These are phyloP conservation scores for Didymellaceae sp. DNA, from an alignment of 2,329 filamentous ascomycete species.

Conservation along the genomic window DNA sequence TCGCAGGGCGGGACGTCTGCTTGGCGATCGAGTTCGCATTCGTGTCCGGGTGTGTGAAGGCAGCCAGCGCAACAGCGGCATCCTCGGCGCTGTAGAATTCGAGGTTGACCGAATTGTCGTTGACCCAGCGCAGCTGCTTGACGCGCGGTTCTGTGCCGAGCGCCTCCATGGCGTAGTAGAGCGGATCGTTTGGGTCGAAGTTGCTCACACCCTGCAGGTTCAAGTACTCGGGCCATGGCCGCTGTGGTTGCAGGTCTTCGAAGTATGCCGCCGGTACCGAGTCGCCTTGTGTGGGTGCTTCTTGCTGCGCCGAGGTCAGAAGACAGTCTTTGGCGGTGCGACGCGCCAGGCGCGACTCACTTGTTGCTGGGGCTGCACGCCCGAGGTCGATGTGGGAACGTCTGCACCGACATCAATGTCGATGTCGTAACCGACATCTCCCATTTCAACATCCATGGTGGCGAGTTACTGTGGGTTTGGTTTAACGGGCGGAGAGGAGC, in stretches of 20 bases:
- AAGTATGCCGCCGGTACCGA: conserved; percentile 44
- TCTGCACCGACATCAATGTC: conserved; percentile 42
- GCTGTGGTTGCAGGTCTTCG: conserved; percentile 37
- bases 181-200: conserved; percentile 80
- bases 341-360: conserved; percentile 19
- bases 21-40: conserved; percentile 55
- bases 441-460: conserved; percentile 46
- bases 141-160: conserved; percentile 64
- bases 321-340: background rate
- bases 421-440: conserved; percentile 46
- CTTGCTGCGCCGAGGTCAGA: conserved; percentile 10
- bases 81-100: conserved; percentile 68
- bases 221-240: conserved; percentile 67
- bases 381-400: conserved; percentile 20
- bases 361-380: conserved; percentile 33
- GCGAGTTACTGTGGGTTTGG: conserved; percentile 4
- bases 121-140: conserved; percentile 82
- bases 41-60: conserved; percentile 60
- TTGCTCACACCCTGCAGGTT: conserved; percentile 84
- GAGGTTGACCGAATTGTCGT: conserved; percentile 89
- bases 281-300: conserved; percentile 18
- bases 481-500: too few species aligned
- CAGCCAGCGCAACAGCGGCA: conserved; percentile 61
- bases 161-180: conserved; percentile 74
- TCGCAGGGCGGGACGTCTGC: conserved; percentile 68